phyloP scores from a whole-genome alignment of 805 yeast genomes.

The Pichia kluyveri region DNA sequence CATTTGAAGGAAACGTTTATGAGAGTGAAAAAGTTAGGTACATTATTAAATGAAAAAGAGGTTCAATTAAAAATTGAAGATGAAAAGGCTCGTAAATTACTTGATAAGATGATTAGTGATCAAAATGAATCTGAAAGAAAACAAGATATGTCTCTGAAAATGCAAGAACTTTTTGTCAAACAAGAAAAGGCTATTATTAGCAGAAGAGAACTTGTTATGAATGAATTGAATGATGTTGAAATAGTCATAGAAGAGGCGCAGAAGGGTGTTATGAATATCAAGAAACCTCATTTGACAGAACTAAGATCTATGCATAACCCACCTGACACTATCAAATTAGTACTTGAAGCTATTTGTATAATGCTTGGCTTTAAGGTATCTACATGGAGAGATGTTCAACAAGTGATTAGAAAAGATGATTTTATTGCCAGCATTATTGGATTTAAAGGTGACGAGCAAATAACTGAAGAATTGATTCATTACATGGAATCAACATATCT shows the following conservation, averaged over 20 bases:
- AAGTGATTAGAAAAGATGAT: constrained; percentile 74
- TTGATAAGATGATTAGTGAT: constrained; percentile 67
- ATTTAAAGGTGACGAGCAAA: constrained; percentile 53
- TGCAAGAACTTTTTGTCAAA: constrained; percentile 56
- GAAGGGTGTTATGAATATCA: constrained; percentile 83
- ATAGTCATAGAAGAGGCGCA: constrained; percentile 83
- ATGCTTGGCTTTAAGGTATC: constrained; percentile 62
- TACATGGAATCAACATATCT: constrained; percentile 55
- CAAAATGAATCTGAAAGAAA: constrained; percentile 91
- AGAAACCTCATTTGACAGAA: constrained; percentile 87
- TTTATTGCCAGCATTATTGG: constrained; percentile 76
- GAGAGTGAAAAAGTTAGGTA: constrained; percentile 53
- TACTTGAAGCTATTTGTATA: constrained; percentile 81
- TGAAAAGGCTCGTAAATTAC: constrained; percentile 57
- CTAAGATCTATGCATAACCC: constrained; percentile 84
- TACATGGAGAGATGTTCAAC: constrained; percentile 78
- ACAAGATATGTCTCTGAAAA: constrained; percentile 73
- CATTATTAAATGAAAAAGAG: constrained; percentile 45
- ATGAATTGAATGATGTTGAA: constrained; percentile 66
- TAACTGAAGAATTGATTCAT: constrained; percentile 43
- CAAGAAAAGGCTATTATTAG: constrained; percentile 55
- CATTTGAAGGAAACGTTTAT: constrained; percentile 69
- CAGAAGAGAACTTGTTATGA: constrained; percentile 45
- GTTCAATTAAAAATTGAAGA: constrained; percentile 45
- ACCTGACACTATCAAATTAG: constrained; percentile 75